phyloP scores from a whole-genome alignment of 192 early-diverging fungal genomes.

The Chytriomyces hyalinus region DNA sequence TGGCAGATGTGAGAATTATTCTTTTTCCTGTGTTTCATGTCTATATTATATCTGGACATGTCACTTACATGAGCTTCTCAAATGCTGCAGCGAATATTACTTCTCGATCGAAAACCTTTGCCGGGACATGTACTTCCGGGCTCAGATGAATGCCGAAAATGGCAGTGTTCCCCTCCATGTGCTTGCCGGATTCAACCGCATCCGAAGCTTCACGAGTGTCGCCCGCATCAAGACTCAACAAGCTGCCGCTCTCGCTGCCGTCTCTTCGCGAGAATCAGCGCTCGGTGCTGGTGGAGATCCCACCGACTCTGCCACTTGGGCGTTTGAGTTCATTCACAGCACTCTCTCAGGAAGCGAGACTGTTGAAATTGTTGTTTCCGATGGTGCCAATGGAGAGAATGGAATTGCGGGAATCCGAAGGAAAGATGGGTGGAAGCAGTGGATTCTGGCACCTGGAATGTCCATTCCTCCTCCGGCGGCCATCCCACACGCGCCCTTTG shows the following conservation, averaged over 20 bases:
- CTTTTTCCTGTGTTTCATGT: background rate
- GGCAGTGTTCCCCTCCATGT: conserved; percentile 83
- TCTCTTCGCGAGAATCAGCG: background rate
- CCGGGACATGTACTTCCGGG: conserved; percentile 93
- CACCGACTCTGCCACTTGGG: conserved; percentile 33
- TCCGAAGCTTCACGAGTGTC: conserved; percentile 47
- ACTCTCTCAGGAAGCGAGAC: conserved; percentile 47
- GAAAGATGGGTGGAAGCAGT: conserved; percentile 83
- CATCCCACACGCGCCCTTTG: too few species aligned
- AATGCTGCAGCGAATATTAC: conserved; percentile 80
- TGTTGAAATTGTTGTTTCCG: conserved; percentile 61
- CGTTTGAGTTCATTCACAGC: conserved; percentile 32
- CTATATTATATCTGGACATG: background rate
- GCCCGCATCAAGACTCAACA: conserved; percentile 37
- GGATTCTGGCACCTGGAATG: conserved; percentile 60
- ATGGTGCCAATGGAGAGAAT: conserved; percentile 3
- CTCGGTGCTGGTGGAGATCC: conserved; percentile 9
- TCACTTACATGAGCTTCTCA: background rate
- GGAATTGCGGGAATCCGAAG: conserved; percentile 32
- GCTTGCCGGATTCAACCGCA: conserved; percentile 88
- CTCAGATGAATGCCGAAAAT: conserved; percentile 81
- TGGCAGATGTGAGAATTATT: conserved; percentile 45
- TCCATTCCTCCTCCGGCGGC: background rate
- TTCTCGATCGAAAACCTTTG: conserved; percentile 97
- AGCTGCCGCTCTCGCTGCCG: background rate